Evolutionary conservation across 352 stramenopile genomes (phyloP).

Genomic region (Phytophthora pinifolia): DNA sequence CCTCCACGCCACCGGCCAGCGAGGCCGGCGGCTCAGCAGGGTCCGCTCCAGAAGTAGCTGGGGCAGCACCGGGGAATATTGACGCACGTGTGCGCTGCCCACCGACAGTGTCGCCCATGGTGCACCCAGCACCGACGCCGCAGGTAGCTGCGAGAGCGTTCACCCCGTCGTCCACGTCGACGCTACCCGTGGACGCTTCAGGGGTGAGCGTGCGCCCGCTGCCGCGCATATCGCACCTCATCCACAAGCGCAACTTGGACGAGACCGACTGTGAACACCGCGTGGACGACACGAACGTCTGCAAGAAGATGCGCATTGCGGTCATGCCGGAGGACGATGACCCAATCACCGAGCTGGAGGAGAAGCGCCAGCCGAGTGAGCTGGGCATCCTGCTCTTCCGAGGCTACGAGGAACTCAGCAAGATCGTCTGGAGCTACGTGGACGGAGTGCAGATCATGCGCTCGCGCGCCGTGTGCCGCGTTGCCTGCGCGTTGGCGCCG

Average conservation of each 20-base stretch:
- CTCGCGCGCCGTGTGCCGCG: slow-evolving; percentile 52
- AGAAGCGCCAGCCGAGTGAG: slow-evolving; percentile 27
- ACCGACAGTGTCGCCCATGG: slow-evolving; percentile 19
- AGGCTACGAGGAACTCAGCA: slow-evolving; percentile 65
- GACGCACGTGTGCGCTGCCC: slow-evolving; percentile 1
- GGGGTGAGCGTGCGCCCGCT: slow-evolving; percentile 18
- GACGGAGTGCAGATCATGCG: slow-evolving; percentile 81
- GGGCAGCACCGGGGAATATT: not conserved
- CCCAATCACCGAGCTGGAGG: slow-evolving; percentile 15
- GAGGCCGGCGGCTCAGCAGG: not conserved
- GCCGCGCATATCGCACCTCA: slow-evolving; percentile 38
- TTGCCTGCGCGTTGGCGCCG: slow-evolving; percentile 42
- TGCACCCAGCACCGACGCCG: slow-evolving; percentile 14
- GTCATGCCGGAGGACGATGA: slow-evolving; percentile 21
- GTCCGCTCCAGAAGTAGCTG: not conserved
- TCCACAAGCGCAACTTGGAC: slow-evolving; percentile 40
- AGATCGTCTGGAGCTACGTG: slow-evolving; percentile 79
- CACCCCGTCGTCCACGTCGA: slow-evolving; percentile 8
- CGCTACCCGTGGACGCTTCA: slow-evolving; percentile 3
- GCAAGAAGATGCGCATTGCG: slow-evolving; percentile 29
- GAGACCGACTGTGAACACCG: slow-evolving; percentile 27
- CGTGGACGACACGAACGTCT: slow-evolving; percentile 1
- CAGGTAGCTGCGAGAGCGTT: slow-evolving; percentile 10
- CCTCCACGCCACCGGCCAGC: slow-evolving; percentile 9
- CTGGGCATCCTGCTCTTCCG: slow-evolving; percentile 61